phyloP scores from a whole-genome alignment of 1,284 basidiomycete species.

The Cronartium quercuum region DNA sequence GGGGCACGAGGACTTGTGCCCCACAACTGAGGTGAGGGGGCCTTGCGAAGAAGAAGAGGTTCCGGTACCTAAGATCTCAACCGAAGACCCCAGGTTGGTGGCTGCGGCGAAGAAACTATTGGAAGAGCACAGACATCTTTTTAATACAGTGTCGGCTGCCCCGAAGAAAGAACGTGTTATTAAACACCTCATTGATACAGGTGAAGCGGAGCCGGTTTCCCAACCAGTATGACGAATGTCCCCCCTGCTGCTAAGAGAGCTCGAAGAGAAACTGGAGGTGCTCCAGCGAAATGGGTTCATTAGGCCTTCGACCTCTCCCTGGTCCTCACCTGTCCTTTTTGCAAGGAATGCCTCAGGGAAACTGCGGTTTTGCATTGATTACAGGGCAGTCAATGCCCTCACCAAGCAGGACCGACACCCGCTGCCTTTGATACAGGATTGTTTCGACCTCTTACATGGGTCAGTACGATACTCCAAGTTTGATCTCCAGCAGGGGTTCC shows the following conservation, averaged over 20 bases:
- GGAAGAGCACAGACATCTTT: not conserved
- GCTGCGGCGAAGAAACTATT: not conserved
- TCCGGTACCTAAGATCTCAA: not conserved
- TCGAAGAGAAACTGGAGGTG: not conserved
- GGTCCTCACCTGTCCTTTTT: slow-evolving; percentile 1
- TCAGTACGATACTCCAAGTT: not conserved
- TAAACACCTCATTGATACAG: slow-evolving; percentile 1
- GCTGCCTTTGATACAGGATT: not conserved
- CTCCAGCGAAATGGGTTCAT: not conserved
- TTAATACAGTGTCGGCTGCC: not conserved
- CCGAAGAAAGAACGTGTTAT: not conserved
- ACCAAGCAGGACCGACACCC: slow-evolving; percentile 6
- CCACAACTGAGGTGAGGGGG: not conserved
- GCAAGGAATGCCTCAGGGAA: not conserved
- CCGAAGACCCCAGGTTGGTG: not conserved
- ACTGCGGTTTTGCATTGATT: slow-evolving; percentile 1
- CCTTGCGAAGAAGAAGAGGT: slow-evolving; percentile 1
- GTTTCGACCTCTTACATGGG: not conserved
- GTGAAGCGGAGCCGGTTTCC: not conserved
- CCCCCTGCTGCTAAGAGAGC: not conserved
- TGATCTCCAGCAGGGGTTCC: slow-evolving; percentile 8
- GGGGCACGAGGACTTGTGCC: not conserved
- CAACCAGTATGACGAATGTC: slow-evolving; percentile 1
- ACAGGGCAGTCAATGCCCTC: not conserved
- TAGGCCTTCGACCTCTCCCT: not conserved